Conservation (phyloP, 1,139 yeast species). For the Pneumocystis wakefieldiae region DNA sequence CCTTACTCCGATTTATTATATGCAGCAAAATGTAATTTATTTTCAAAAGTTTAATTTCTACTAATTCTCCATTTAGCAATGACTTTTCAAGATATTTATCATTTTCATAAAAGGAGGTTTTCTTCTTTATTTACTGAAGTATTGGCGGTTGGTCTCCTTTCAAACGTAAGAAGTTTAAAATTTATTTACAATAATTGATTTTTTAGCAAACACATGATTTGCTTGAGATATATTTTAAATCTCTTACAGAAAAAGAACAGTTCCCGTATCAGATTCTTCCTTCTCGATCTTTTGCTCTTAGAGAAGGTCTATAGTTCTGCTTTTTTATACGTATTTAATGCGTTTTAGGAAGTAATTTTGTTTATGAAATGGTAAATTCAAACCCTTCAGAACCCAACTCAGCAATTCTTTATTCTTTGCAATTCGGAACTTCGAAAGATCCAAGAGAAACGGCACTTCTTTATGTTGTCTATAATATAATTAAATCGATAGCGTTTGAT, state of each 20-base stretch:
- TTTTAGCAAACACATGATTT: background rate
- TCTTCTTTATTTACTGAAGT: background rate
- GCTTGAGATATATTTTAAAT: background rate
- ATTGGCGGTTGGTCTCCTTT: background rate
- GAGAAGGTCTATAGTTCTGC: slow-evolving; percentile 25
- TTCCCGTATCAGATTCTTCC: slow-evolving; percentile 29
- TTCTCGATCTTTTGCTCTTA: slow-evolving; percentile 38
- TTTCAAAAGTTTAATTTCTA: background rate
- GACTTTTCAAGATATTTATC: background rate
- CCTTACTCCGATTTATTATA: too few relatives aligned
- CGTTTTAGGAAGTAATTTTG: slow-evolving; percentile 5
- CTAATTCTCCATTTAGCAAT: background rate
- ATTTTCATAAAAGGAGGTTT: background rate
- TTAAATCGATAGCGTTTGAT: slow-evolving; percentile 72
- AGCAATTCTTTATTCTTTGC: slow-evolving; percentile 65
- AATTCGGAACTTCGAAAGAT: slow-evolving; percentile 40
- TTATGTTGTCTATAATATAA: slow-evolving; percentile 54
- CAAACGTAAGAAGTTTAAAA: background rate
- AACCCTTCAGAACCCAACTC: slow-evolving; percentile 71
- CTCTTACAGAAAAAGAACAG: background rate
- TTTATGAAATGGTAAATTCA: slow-evolving; percentile 36
- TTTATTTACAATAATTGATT: background rate
- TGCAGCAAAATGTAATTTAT: background rate
- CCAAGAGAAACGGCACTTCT: slow-evolving; percentile 32
- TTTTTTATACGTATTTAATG: slow-evolving; percentile 20